Evolutionary conservation across 352 stramenopile species (phyloP).

Genomic region (Phytophthora pluvialis): DNA sequence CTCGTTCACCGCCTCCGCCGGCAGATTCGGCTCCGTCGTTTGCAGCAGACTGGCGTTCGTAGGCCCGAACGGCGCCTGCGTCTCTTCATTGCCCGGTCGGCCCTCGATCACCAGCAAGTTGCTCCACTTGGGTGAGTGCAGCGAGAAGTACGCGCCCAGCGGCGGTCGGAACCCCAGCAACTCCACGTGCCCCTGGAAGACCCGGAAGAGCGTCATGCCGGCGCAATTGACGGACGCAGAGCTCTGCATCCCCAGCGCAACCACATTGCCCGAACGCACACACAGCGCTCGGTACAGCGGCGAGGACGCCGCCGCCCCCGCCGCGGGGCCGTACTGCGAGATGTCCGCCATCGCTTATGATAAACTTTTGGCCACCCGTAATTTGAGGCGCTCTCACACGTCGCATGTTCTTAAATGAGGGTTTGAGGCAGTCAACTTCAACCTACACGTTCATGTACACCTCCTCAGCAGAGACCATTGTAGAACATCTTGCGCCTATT

Average conservation of each 20-base stretch:
- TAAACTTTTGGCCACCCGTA: constrained; percentile 15
- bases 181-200: constrained; percentile 82
- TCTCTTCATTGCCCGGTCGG: constrained; percentile 34
- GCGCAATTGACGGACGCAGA: constrained; percentile 65
- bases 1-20: constrained; percentile 39
- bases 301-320: constrained; percentile 6
- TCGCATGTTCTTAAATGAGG: constrained; percentile 24
- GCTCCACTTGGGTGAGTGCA: constrained; percentile 87
- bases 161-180: constrained; percentile 75
- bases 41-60: constrained; percentile 51
- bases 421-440: constrained; percentile 9
- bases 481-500: background rate
- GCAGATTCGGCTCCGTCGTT: constrained; percentile 47
- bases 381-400: constrained; percentile 34
- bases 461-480: no score
- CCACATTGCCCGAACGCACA: constrained; percentile 63
- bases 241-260: constrained; percentile 68
- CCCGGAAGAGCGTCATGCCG: constrained; percentile 75
- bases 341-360: constrained; percentile 21
- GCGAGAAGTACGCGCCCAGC: constrained; percentile 75
- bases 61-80: constrained; percentile 64
- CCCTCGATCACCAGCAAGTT: constrained; percentile 69
- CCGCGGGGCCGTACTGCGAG: constrained; percentile 17
- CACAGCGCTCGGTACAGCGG: constrained; percentile 51
- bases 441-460: no score